A percentile compares a stretch with the other conserved stretches of the same genome.
Evolutionary conservation across 768 basidiomycete genomes (phyloP).

Genomic region (Macrolepiota albuminosa): DNA sequence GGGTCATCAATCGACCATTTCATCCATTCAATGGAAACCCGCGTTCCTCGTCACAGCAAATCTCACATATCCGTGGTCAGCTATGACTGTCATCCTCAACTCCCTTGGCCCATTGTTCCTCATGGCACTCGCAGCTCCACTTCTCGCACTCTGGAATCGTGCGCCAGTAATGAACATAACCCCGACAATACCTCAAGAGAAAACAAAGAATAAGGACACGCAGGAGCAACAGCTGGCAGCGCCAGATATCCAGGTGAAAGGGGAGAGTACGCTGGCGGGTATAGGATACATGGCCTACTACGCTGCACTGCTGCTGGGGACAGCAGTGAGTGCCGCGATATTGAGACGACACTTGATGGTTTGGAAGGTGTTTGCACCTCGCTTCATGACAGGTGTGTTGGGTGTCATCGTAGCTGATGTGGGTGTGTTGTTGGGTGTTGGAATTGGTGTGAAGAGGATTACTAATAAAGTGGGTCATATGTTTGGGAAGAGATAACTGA

Average conservation of each 20-base stretch:
- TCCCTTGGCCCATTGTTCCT: constrained; percentile 71
- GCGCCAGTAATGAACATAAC: constrained; percentile 43
- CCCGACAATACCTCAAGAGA: not conserved
- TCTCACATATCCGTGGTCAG: constrained; percentile 69
- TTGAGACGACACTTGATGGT: constrained; percentile 90
- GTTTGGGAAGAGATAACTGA: constrained; percentile 15
- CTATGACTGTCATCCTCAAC: constrained; percentile 71
- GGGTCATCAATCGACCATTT: constrained; percentile 87
- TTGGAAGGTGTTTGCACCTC: constrained; percentile 97
- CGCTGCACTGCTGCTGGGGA: constrained; percentile 56
- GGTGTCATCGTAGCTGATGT: constrained; percentile 69
- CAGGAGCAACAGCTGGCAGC: constrained; percentile 7
- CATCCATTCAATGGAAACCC: constrained; percentile 93
- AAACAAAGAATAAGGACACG: not conserved
- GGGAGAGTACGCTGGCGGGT: constrained; percentile 45
- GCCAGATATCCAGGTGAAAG: constrained; percentile 28
- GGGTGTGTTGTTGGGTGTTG: constrained; percentile 58
- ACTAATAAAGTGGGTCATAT: constrained; percentile 20
- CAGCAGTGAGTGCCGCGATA: constrained; percentile 68
- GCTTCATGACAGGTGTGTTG: constrained; percentile 79
- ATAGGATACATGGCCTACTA: constrained; percentile 73
- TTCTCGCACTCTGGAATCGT: constrained; percentile 82
- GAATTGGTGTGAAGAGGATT: constrained; percentile 49
- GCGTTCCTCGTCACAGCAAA: constrained; percentile 79
- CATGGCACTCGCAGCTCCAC: constrained; percentile 57